These are phyloP conservation scores for Coemansia javaensis DNA, from an alignment of 192 early-diverging fungal species.

Conservation along the genomic window DNA sequence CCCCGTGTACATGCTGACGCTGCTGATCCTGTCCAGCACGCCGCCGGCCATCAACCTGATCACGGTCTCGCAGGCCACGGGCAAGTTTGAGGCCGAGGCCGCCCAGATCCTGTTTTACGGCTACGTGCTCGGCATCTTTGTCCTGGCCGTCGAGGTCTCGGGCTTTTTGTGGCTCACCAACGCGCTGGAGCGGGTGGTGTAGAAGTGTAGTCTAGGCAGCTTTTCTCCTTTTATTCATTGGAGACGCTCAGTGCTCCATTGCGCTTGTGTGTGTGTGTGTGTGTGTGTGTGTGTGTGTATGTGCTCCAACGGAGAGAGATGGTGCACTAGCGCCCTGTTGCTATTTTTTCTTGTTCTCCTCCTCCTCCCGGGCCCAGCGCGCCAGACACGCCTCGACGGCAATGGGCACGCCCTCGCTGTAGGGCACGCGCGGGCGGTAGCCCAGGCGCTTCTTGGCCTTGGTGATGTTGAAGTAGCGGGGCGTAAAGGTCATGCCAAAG, in stretches of 20 bases:
- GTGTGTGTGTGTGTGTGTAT: too few relatives aligned
- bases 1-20: slow-evolving; percentile 59
- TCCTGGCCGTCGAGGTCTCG: slow-evolving; percentile 38
- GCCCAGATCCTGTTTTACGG: slow-evolving; percentile 64
- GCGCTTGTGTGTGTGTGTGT: too few relatives aligned
- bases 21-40: slow-evolving; percentile 59
- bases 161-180: slow-evolving; percentile 50
- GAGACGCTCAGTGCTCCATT: not conserved
- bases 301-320: too few relatives aligned
- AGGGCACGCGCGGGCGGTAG: slow-evolving; percentile 55
- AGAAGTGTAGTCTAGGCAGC: not conserved
- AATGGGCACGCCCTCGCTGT: slow-evolving; percentile 55
- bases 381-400: slow-evolving; percentile 47
- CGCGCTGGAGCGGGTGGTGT: slow-evolving; percentile 12
- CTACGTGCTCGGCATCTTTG: slow-evolving; percentile 53
- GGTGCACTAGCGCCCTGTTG: not conserved
- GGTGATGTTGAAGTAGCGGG: slow-evolving; percentile 82
- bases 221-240: not conserved
- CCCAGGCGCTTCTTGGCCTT: slow-evolving; percentile 74
- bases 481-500: slow-evolving; percentile 70
- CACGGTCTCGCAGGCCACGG: slow-evolving; percentile 65
- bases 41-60: slow-evolving; percentile 70
- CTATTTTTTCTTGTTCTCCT: slow-evolving; percentile 1
- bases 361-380: slow-evolving; percentile 36
- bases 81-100: slow-evolving; percentile 65